These are phyloP conservation scores for Cryptococcus sp. DNA, from an alignment of 1,284 basidiomycete species.

Conservation along the genomic window DNA sequence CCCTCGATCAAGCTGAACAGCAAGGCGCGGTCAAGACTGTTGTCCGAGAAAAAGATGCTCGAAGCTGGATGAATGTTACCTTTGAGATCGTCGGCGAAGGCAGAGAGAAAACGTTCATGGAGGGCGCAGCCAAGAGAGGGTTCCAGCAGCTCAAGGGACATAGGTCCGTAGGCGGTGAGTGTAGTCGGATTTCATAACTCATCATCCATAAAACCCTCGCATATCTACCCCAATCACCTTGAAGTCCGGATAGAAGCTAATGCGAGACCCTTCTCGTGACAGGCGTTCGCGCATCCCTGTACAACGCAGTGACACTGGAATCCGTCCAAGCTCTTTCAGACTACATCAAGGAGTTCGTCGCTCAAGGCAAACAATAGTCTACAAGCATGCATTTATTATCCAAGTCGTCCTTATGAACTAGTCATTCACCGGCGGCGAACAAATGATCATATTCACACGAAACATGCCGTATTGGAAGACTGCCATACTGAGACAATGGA, in stretches of 20 bases:
- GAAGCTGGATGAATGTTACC: conserved; percentile 92
- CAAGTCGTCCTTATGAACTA: no score
- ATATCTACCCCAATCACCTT: no score
- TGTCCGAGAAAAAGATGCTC: conserved; percentile 66
- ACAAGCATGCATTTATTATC: no score
- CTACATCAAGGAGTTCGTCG: conserved; percentile 55
- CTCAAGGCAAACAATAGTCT: not conserved
- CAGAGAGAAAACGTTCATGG: conserved; percentile 71
- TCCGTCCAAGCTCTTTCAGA: conserved; percentile 59
- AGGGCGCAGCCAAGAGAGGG: conserved; percentile 71
- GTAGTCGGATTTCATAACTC: not conserved
- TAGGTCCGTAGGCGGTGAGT: conserved; percentile 64
- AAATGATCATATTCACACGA: no score
- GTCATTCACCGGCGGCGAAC: no score
- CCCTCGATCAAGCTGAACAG: conserved; percentile 68
- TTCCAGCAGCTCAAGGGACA: conserved; percentile 90
- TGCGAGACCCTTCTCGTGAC: not conserved
- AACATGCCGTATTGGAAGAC: no score
- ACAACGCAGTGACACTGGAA: conserved; percentile 90
- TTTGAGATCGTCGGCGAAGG: conserved; percentile 72
- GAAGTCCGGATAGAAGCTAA: not conserved
- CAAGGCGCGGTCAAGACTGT: conserved; percentile 67
- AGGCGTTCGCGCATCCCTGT: conserved; percentile 88
- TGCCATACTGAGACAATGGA: no score
- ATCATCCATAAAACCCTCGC: conserved; percentile 1